These are phyloP conservation scores for Solanum chacoense DNA, from an alignment of 305 asterid species.

Conservation along the genomic window DNA sequence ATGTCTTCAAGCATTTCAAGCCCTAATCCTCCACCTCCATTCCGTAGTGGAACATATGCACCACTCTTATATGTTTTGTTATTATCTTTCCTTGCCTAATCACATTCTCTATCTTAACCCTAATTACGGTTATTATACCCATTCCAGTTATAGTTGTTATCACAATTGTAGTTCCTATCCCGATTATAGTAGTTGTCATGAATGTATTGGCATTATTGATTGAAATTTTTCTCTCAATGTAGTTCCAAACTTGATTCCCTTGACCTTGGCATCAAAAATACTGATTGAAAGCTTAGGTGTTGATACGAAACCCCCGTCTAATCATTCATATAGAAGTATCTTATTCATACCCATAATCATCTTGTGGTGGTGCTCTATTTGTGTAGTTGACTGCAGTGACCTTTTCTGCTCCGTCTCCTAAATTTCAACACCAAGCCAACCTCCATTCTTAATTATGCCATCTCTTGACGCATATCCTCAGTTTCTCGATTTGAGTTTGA, in stretches of 20 bases:
- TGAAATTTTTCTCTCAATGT: too few species aligned
- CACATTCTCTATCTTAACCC: too few species aligned
- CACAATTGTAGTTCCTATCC: not conserved
- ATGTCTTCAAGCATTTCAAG: not conserved
- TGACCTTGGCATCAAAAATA: not conserved
- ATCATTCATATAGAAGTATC: not conserved
- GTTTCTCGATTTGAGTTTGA: not conserved
- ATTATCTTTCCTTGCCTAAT: not conserved
- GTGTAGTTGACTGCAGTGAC: not conserved
- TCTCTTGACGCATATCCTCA: not conserved
- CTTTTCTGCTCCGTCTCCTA: not conserved
- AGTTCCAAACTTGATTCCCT: not conserved
- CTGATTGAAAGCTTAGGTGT: not conserved
- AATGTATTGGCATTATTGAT: too few species aligned
- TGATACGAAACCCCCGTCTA: too few species aligned
- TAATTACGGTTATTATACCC: too few species aligned
- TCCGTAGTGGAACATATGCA: not conserved
- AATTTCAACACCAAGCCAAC: not conserved
- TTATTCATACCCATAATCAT: not conserved
- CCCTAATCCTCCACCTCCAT: not conserved
- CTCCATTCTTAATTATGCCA: not conserved
- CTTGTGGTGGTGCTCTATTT: not conserved
- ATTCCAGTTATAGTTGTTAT: too few species aligned
- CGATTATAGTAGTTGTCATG: not conserved
- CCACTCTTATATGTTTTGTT: not conserved